Base-by-base conservation (phyloP, 2,329 filamentous ascomycete genomes). In the Cladosporium sp. region DNA sequence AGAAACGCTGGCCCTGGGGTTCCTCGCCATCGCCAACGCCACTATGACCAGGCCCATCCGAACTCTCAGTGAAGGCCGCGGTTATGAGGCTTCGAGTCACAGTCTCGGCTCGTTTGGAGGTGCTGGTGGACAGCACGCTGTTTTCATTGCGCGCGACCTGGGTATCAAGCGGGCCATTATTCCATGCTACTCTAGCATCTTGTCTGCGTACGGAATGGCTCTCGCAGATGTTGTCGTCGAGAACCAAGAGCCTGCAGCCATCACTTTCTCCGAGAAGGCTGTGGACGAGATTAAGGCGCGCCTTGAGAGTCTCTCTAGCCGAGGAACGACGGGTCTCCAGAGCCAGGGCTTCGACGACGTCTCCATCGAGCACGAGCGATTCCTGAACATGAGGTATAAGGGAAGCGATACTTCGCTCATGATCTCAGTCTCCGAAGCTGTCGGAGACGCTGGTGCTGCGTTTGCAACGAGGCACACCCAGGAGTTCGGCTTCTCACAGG, bases 181-280 rank as follows among this genome's bases (percentile, higher is more conserved):
- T 4, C 89, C 93, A 66, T 76, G 85, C 49, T 92, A 93, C 67
- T 93, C 89, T 0, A 92, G 87, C 0, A 86, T 95, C 0, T 75
- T 95, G 1, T 93, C 89, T 1, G 89, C 89, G 0, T 93, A 95
- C 60, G 89, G 89, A 8, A 93, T 95, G 86, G 87, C 89, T 1
- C 73, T 95, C 6, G 89, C 89, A 8, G 89, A 95, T 62, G 88
- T 95, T 0, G 89, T 95, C 0, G 87, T 95, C 56, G 90, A 95
- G 70, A 79, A 84, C 14, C 89, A 95, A 63, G 86, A 89, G 63
- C 85, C 86, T 8, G 66, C 65, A 0, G 63, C 68, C 4, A 63
- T 69, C 0, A 63, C 60, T 2, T 60, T 55, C 43, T 59, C 58
- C 2, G 77, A 80, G 55, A 80, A 77, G 0, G 76, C 74, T 56